phyloP scores from a whole-genome alignment of 2,329 filamentous ascomycete species.

The Pseudogymnoascus sp. region DNA sequence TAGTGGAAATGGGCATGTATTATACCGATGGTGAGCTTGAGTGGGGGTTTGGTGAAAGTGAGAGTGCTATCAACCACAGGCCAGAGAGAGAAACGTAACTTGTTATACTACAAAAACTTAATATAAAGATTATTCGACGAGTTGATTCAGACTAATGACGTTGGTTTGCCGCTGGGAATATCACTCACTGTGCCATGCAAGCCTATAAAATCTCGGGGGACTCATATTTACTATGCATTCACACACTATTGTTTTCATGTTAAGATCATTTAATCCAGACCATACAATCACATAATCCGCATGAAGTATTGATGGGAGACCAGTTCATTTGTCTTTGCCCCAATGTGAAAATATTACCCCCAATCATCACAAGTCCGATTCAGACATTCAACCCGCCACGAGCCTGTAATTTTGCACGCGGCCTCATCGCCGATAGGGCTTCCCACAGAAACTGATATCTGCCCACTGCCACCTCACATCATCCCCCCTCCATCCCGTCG shows the following conservation, averaged over 20 bases:
- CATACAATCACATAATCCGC: no score
- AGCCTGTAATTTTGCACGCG: neutral
- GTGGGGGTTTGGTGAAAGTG: neutral
- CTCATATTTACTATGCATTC: no score
- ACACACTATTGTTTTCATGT: no score
- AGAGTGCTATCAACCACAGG: neutral
- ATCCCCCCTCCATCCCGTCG: neutral
- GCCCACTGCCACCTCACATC: neutral
- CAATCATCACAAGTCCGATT: no score
- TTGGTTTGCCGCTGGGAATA: neutral
- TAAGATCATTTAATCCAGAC: no score
- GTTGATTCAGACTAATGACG: neutral
- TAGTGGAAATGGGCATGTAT: neutral
- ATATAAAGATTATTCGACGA: neutral
- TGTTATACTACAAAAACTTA: no score
- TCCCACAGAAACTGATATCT: neutral
- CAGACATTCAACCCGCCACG: no score
- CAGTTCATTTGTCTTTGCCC: no score
- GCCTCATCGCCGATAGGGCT: neutral
- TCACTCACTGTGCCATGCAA: neutral
- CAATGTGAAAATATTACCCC: no score
- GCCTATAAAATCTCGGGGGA: no score
- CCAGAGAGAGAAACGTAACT: no score
- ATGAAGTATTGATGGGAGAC: no score
- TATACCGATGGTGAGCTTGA: neutral